phyloP scores from a whole-genome alignment of 495 filamentous ascomycete species.

The Hypoxylon rickii region DNA sequence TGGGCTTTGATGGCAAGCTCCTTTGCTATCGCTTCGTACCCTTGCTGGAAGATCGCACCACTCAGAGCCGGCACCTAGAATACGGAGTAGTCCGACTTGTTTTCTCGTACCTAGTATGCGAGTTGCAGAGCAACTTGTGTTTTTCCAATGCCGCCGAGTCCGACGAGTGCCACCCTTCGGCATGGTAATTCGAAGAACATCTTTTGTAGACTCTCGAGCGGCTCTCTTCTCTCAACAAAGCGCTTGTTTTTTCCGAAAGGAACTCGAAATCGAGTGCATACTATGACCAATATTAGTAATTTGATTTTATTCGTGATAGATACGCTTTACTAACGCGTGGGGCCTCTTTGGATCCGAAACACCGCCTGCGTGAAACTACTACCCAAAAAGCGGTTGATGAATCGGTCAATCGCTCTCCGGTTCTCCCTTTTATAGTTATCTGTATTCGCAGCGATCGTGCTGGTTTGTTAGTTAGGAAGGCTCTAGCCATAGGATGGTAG shows the following conservation, averaged over 20 bases:
- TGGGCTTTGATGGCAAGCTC: conserved; percentile 23
- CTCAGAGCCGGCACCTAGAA: conserved; percentile 55
- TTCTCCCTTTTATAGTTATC: conserved; percentile 38
- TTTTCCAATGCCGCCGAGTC: conserved; percentile 57
- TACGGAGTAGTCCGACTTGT: conserved; percentile 47
- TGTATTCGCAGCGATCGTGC: conserved; percentile 44
- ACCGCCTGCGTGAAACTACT: neutral
- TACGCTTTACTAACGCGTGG: conserved; percentile 17
- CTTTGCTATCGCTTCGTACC: conserved; percentile 48
- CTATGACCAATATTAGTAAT: conserved; percentile 10
- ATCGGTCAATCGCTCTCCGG: neutral
- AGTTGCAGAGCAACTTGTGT: conserved; percentile 58
- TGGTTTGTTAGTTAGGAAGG: too few species aligned
- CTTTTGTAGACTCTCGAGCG: conserved; percentile 19
- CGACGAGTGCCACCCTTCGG: conserved; percentile 42
- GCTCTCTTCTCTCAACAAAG: conserved; percentile 33
- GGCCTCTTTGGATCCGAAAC: neutral
- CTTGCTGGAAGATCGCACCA: conserved; percentile 48
- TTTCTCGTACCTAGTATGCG: conserved; percentile 44
- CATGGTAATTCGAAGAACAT: conserved; percentile 16
- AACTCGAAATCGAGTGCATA: conserved; percentile 1
- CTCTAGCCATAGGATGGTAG: neutral
- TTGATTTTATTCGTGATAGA: too few species aligned
- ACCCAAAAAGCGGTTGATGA: conserved; percentile 4
- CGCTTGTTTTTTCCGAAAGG: conserved; percentile 33